A percentile compares a stretch with the other conserved stretches of the same genome.
Conservation (phyloP, 2,329 filamentous ascomycete genomes). For the Periconia digitata region DNA sequence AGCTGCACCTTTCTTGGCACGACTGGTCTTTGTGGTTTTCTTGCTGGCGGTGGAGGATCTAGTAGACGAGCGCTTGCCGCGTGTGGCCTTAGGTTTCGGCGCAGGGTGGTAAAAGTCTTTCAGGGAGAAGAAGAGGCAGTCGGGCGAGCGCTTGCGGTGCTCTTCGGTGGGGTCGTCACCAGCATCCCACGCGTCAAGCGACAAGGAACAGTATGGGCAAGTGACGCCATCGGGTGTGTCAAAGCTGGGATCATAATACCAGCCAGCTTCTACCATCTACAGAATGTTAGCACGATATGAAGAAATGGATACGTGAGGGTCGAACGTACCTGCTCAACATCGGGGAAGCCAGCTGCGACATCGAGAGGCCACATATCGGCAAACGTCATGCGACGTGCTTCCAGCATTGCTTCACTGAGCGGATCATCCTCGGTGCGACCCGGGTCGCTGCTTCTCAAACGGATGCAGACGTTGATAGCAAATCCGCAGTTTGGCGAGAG, state of each 20-base stretch:
- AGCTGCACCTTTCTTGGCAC: constrained; percentile 10
- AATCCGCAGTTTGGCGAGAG: constrained; percentile 84
- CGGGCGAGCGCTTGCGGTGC: constrained; percentile 75
- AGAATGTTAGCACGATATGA: constrained; percentile 76
- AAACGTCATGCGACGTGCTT: constrained; percentile 83
- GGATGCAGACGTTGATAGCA: constrained; percentile 66
- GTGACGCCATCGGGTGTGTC: constrained; percentile 88
- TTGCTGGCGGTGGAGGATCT: constrained; percentile 21
- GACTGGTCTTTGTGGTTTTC: constrained; percentile 15
- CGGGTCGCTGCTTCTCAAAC: constrained; percentile 61
- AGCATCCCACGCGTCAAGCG: constrained; percentile 91
- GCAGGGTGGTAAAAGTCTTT: constrained; percentile 55
- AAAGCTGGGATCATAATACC: constrained; percentile 84
- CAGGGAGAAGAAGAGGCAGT: constrained; percentile 81
- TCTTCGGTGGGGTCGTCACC: constrained; percentile 91
- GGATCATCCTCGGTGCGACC: constrained; percentile 73
- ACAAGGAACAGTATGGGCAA: constrained; percentile 87
- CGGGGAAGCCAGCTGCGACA: constrained; percentile 25
- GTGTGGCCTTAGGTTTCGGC: constrained; percentile 22
- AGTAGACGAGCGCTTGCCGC: constrained; percentile 31
- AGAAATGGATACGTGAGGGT: constrained; percentile 54
- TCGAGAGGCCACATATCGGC: constrained; percentile 87
- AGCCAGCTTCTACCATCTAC: constrained; percentile 88
- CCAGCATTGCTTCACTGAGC: constrained; percentile 67
- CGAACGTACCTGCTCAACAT: constrained; percentile 65